These are phyloP conservation scores for Blastobotrys apis DNA, from an alignment of 1,139 yeast species.

Conservation along the genomic window DNA sequence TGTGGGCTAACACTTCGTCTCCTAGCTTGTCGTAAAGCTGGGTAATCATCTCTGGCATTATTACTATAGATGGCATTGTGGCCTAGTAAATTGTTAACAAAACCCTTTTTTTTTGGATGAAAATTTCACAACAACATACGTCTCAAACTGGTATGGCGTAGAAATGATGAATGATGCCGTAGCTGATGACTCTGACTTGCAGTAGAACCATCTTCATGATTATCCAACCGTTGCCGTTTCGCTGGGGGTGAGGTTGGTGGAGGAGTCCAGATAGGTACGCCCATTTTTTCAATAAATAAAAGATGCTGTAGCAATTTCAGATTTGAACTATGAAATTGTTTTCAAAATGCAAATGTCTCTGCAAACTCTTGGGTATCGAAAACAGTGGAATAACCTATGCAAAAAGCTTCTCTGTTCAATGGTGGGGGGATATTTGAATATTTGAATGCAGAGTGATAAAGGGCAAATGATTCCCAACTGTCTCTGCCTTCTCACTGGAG, in stretches of 20 bases:
- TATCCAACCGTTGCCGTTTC: neutral
- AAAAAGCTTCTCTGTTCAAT: neutral
- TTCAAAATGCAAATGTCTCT: neutral
- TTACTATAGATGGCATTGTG: slow-evolving; percentile 4
- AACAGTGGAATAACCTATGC: neutral
- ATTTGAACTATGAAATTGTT: too few relatives aligned
- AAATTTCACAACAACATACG: neutral
- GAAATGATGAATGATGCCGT: neutral
- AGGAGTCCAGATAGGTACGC: slow-evolving; percentile 26
- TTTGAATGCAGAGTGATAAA: neutral
- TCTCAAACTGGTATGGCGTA: slow-evolving; percentile 3
- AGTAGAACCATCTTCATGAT: neutral
- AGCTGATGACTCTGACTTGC: neutral
- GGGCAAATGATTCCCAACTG: too few relatives aligned
- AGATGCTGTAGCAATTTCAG: neutral
- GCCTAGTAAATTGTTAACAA: neutral
- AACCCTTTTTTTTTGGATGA: too few relatives aligned
- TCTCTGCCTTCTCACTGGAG: too few relatives aligned
- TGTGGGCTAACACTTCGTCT: neutral
- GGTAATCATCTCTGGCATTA: neutral
- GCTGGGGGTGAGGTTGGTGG: slow-evolving; percentile 4
- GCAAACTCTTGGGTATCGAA: neutral
- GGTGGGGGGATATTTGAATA: neutral
- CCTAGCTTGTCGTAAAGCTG: slow-evolving; percentile 1
- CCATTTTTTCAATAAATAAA: slow-evolving; percentile 17